Evolutionary conservation across 2,329 filamentous ascomycete genomes (phyloP).

Genomic region (Alternaria dauci): DNA sequence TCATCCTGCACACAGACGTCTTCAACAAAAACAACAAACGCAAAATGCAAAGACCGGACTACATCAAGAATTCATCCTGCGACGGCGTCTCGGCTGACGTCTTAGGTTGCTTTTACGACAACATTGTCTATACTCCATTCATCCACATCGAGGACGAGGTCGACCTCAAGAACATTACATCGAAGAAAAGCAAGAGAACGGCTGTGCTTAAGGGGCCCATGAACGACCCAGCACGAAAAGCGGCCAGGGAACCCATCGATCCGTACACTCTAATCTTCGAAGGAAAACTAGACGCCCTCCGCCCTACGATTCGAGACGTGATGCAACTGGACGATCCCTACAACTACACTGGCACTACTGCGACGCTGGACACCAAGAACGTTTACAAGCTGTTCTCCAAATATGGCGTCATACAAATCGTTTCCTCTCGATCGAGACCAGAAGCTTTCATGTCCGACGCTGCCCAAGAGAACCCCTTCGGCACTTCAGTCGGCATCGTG

Average conservation of each 20-base stretch:
- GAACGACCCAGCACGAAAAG: constrained; percentile 71
- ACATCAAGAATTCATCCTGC: constrained; percentile 91
- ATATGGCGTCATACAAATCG: constrained; percentile 91
- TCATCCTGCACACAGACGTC: constrained; percentile 97
- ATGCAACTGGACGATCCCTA: constrained; percentile 94
- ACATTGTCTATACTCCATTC: constrained; percentile 97
- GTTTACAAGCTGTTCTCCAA: constrained; percentile 90
- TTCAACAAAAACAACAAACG: constrained; percentile 99
- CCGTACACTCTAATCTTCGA: constrained; percentile 95
- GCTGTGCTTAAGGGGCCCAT: constrained; percentile 64
- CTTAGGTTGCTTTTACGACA: constrained; percentile 96
- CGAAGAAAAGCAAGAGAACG: constrained; percentile 74
- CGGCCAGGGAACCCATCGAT: constrained; percentile 85
- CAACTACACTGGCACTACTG: constrained; percentile 79
- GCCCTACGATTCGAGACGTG: constrained; percentile 88
- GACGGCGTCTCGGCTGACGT: constrained; percentile 95
- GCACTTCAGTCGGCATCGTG: constrained; percentile 85
- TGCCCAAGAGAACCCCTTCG: constrained; percentile 82
- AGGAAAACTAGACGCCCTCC: constrained; percentile 79
- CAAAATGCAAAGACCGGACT: constrained; percentile 97
- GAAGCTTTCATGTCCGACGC: constrained; percentile 94
- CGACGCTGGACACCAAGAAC: constrained; percentile 79
- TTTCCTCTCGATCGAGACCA: constrained; percentile 90
- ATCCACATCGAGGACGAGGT: constrained; percentile 96
- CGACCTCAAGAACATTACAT: constrained; percentile 76